These are phyloP conservation scores for Coprinopsis sp. DNA, from an alignment of 768 basidiomycete species.

Conservation along the genomic window DNA sequence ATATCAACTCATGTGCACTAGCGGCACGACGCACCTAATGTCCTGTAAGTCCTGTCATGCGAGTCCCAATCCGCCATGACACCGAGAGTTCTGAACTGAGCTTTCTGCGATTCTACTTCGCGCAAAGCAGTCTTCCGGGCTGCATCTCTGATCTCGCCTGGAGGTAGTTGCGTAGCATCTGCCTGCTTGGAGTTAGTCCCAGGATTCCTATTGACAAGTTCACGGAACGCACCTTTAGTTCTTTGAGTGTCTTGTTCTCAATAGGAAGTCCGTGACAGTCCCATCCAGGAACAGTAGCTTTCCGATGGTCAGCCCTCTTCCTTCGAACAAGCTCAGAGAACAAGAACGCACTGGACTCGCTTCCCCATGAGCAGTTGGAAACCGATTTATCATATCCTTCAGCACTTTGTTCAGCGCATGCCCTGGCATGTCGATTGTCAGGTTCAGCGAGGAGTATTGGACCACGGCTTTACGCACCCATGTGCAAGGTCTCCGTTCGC, in stretches of 20 bases:
- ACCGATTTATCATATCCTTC: conserved; percentile 94
- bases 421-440: conserved; percentile 41
- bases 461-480: conserved; percentile 52
- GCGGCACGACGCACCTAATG: conserved; percentile 55
- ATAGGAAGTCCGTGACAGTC: conserved; percentile 98
- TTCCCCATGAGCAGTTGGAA: conserved; percentile 72
- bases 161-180: conserved; percentile 44
- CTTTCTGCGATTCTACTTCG: conserved; percentile 71
- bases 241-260: conserved; percentile 86
- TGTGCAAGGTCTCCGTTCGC: conserved; percentile 95
- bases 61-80: conserved; percentile 90
- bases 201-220: not conserved
- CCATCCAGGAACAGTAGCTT: conserved; percentile 94
- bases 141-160: conserved; percentile 59
- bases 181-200: conserved; percentile 40
- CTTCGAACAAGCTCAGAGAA: not conserved
- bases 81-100: conserved; percentile 76
- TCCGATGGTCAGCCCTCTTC: not conserved
- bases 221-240: conserved; percentile 52
- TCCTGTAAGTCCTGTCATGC: conserved; percentile 67
- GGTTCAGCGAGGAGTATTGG: not conserved
- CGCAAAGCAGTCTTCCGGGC: conserved; percentile 69
- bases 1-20: not conserved
- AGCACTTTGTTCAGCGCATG: conserved; percentile 95
- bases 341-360: conserved; percentile 68